Evolutionary conservation across 2,329 filamentous ascomycete genomes (phyloP).

Genomic region (Ceratocystis eucalypticola): DNA sequence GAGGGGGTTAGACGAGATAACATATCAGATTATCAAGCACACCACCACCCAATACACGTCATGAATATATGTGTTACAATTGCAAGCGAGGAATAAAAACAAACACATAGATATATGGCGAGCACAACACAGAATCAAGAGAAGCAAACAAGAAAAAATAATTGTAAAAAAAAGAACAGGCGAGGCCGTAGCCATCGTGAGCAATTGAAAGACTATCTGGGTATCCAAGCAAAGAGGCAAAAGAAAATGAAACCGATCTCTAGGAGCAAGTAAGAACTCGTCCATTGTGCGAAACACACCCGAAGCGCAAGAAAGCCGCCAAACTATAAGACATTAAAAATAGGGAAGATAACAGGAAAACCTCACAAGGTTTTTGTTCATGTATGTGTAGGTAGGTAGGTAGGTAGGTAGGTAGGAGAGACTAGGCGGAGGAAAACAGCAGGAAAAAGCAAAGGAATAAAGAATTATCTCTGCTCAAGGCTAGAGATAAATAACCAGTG

Average conservation of each 20-base stretch:
- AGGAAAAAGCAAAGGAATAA: not conserved
- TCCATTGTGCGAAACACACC: constrained; percentile 19
- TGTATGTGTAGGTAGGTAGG: not conserved
- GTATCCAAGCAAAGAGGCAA: constrained; percentile 6
- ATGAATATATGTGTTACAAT: constrained; percentile 4
- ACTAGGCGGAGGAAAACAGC: not conserved
- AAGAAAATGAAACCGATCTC: not conserved
- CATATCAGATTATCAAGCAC: constrained; percentile 9
- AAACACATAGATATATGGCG: not conserved
- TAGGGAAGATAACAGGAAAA: constrained; percentile 24
- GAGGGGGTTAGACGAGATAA: not conserved
- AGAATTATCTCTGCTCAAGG: too few species aligned
- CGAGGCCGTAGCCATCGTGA: constrained; percentile 3
- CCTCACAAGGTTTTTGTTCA: constrained; percentile 29
- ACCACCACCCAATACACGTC: constrained; percentile 9
- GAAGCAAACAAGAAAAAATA: not conserved
- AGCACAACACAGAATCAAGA: not conserved
- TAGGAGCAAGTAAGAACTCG: constrained; percentile 8
- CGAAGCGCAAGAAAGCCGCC: constrained; percentile 9
- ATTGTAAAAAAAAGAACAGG: not conserved
- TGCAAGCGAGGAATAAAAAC: not conserved
- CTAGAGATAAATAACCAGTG: too few species aligned
- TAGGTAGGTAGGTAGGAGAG: not conserved
- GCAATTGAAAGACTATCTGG: constrained; percentile 9
- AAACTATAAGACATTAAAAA: constrained; percentile 18